Conservation (phyloP, 768 basidiomycete genomes). For the Naganishia onofrii region DNA sequence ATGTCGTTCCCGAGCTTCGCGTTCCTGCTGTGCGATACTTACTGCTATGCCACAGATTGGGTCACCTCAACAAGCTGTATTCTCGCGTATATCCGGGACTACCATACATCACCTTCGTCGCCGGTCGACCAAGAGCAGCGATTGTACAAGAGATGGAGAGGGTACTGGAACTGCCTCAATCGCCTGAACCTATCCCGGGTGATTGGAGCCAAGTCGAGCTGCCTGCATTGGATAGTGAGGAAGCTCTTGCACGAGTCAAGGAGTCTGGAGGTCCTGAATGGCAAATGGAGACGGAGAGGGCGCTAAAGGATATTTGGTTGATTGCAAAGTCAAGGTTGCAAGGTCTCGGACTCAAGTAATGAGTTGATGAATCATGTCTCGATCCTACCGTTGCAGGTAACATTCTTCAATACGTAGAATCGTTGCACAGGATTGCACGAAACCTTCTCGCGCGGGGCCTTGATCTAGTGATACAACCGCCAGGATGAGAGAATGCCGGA, state of each 20-base stretch:
- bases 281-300: conserved; percentile 67
- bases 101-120: conserved; percentile 88
- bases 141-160: conserved; percentile 80
- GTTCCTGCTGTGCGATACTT: neutral
- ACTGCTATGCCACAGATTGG: conserved; percentile 53
- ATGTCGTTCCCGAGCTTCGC: conserved; percentile 28
- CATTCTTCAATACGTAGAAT: no score
- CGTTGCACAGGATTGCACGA: no score
- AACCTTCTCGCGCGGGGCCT: no score
- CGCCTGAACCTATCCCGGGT: conserved; percentile 36
- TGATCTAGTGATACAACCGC: neutral
- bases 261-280: conserved; percentile 56
- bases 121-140: conserved; percentile 68
- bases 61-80: conserved; percentile 73
- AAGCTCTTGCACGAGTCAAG: conserved; percentile 29
- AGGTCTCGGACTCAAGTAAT: conserved; percentile 16
- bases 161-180: conserved; percentile 54
- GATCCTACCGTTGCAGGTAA: neutral
- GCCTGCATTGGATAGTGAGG: conserved; percentile 39
- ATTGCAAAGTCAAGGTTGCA: conserved; percentile 62
- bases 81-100: conserved; percentile 70
- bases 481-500: neutral
- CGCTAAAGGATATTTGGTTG: conserved; percentile 67
- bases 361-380: neutral
- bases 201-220: conserved; percentile 50